These are phyloP conservation scores for Pilatotrama ljubarskyi DNA, from an alignment of 768 basidiomycete species.

Conservation along the genomic window DNA sequence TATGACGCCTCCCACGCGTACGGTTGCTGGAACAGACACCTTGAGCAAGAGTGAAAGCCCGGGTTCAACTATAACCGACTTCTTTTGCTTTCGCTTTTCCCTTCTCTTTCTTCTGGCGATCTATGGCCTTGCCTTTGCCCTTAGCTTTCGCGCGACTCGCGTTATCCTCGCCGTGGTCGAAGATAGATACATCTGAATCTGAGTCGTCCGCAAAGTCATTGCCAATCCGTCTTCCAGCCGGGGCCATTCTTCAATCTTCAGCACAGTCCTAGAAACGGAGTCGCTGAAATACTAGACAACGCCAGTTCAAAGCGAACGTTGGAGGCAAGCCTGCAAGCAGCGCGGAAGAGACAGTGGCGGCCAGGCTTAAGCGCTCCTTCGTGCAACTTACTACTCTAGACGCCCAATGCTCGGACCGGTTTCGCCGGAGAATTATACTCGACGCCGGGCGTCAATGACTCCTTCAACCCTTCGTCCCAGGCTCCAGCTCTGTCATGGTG, in stretches of 20 bases:
- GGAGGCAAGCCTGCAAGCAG: too few relatives aligned
- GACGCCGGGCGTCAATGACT: background rate
- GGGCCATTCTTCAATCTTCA: slow-evolving; percentile 21
- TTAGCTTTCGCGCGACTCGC: slow-evolving; percentile 32
- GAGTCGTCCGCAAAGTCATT: slow-evolving; percentile 52
- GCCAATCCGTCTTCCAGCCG: slow-evolving; percentile 21
- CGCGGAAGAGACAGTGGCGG: too few relatives aligned
- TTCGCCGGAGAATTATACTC: background rate
- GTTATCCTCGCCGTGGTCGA: slow-evolving; percentile 42
- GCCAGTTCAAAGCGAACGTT: too few relatives aligned
- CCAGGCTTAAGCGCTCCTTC: too few relatives aligned
- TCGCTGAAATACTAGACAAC: too few relatives aligned
- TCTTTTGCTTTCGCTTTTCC: slow-evolving; percentile 59
- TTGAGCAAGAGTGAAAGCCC: background rate
- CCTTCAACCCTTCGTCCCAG: background rate
- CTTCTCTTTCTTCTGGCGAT: slow-evolving; percentile 56
- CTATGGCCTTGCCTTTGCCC: slow-evolving; percentile 53
- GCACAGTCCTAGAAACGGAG: background rate
- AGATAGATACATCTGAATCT: slow-evolving; percentile 69
- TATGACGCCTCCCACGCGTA: slow-evolving; percentile 98
- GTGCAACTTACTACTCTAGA: too few relatives aligned
- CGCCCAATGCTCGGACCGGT: background rate
- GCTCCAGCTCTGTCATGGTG: too few relatives aligned
- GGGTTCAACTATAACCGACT: slow-evolving; percentile 26
- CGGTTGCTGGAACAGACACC: slow-evolving; percentile 55